Percentiles rank a stretch among this genome's conserved stretches.
phyloP scores from a whole-genome alignment of 768 basidiomycete genomes.

The Tricholoma flavovirens region DNA sequence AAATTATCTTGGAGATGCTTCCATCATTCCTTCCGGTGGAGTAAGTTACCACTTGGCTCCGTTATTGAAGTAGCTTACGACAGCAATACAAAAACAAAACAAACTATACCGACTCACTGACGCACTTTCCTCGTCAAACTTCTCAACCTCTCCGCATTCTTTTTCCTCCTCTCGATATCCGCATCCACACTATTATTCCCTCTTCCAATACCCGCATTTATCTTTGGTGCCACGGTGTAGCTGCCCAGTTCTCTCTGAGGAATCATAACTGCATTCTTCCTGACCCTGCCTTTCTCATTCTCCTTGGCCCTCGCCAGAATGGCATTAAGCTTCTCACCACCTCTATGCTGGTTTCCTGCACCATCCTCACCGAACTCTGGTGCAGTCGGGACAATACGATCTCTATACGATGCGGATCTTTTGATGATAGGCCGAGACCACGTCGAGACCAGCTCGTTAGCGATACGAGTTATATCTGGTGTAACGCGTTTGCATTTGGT shows the following conservation, averaged over 20 bases:
- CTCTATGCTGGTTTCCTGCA: conserved; percentile 22
- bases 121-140: conserved; percentile 49
- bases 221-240: conserved; percentile 74
- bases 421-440: conserved; percentile 95
- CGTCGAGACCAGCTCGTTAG: conserved; percentile 73
- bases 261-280: conserved; percentile 79
- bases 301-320: conserved; percentile 66
- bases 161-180: conserved; percentile 68
- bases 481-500: conserved; percentile 91
- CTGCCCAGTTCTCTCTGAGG: conserved; percentile 70
- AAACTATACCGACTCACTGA: conserved; percentile 7
- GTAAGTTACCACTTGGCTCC: neutral
- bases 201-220: conserved; percentile 46
- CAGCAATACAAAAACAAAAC: neutral
- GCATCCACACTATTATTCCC: conserved; percentile 59
- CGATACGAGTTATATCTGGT: conserved; percentile 72
- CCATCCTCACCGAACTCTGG: conserved; percentile 30
- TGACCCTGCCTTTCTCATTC: conserved; percentile 60
- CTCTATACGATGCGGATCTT: conserved; percentile 75
- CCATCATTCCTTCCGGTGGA: too few species aligned
- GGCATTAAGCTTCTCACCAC: conserved; percentile 54
- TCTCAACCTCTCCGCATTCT: conserved; percentile 69
- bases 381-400: conserved; percentile 61
- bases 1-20: too few species aligned
- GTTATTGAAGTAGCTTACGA: neutral